phyloP scores from a whole-genome alignment of 495 filamentous ascomycete genomes.

The Pseudomonodictys pantanalensis region DNA sequence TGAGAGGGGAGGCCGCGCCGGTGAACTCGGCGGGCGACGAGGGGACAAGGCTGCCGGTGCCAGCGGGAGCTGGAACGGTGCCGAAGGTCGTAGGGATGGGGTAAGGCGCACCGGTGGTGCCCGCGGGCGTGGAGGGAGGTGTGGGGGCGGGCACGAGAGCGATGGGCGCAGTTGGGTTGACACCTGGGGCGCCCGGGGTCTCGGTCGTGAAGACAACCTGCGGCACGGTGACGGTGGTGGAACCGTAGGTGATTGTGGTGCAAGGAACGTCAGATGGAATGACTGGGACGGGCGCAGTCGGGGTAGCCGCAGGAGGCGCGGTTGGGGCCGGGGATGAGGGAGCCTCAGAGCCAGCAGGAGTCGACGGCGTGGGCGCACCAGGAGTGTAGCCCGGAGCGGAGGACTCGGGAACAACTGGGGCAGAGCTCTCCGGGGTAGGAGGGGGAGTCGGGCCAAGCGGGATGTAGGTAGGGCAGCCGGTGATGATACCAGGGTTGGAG shows the following conservation, averaged over 20 bases:
- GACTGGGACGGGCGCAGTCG: constrained; percentile 53
- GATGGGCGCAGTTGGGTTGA: constrained; percentile 40
- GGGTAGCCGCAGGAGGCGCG: constrained; percentile 45
- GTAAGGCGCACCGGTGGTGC: constrained; percentile 26
- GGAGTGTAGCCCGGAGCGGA: constrained; percentile 4
- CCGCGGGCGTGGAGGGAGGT: constrained; percentile 41
- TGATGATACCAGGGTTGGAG: constrained; percentile 81
- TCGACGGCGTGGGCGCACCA: constrained; percentile 32
- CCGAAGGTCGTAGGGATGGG: constrained; percentile 36
- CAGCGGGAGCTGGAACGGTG: constrained; percentile 5
- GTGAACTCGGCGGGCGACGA: constrained; percentile 29
- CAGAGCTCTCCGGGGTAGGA: constrained; percentile 21
- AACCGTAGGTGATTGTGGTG: constrained; percentile 53
- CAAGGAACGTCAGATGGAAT: too few species aligned
- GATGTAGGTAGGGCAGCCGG: constrained; percentile 61
- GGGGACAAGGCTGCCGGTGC: constrained; percentile 21
- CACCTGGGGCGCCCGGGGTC: constrained; percentile 40
- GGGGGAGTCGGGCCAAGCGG: constrained; percentile 51
- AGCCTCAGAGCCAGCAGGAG: not conserved
- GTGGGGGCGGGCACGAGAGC: constrained; percentile 51
- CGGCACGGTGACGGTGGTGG: constrained; percentile 67
- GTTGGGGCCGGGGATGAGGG: constrained; percentile 23
- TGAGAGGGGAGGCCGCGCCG: constrained; percentile 34
- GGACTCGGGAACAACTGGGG: not conserved
- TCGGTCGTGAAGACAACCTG: constrained; percentile 68